A percentile compares a stretch with the other conserved stretches of the same genome.
Conservation (phyloP, 2,329 filamentous ascomycete species). For the Xylariomycetidae sp. region DNA sequence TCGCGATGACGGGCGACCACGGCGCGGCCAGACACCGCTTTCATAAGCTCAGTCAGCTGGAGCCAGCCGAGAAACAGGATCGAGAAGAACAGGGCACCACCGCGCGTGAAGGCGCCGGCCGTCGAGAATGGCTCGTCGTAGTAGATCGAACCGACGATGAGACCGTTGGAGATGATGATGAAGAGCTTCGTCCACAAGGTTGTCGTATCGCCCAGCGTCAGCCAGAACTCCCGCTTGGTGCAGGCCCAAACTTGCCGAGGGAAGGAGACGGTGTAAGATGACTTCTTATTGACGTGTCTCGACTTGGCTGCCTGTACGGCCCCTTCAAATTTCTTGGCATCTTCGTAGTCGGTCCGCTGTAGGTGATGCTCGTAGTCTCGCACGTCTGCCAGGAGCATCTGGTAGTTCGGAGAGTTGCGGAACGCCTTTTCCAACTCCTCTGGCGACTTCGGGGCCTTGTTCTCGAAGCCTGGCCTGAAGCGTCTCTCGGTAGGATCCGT, state of each 20-base stretch:
- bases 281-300: conserved; percentile 62
- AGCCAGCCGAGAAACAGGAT: conserved; percentile 58
- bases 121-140: conserved; percentile 60
- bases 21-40: conserved; percentile 65
- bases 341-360: conserved; percentile 50
- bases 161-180: conserved; percentile 66
- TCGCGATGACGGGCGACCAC: conserved; percentile 48
- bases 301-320: conserved; percentile 65
- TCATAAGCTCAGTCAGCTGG: conserved; percentile 73
- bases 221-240: conserved; percentile 72
- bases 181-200: conserved; percentile 75
- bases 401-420: conserved; percentile 56
- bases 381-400: conserved; percentile 57
- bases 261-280: conserved; percentile 73
- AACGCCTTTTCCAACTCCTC: conserved; percentile 65
- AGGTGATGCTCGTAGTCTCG: conserved; percentile 40
- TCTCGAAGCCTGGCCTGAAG: conserved; percentile 62
- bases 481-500: conserved; percentile 69
- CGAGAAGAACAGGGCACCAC: conserved; percentile 45
- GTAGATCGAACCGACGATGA: conserved; percentile 77
- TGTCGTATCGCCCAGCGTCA: conserved; percentile 69
- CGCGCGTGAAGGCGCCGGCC: conserved; percentile 55
- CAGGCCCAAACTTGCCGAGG: conserved; percentile 63
- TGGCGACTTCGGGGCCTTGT: conserved; percentile 63
- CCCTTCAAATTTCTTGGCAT: conserved; percentile 61